These are phyloP conservation scores for Xanthoparmelia taractica DNA, from an alignment of 495 filamentous ascomycete species.

Conservation along the genomic window DNA sequence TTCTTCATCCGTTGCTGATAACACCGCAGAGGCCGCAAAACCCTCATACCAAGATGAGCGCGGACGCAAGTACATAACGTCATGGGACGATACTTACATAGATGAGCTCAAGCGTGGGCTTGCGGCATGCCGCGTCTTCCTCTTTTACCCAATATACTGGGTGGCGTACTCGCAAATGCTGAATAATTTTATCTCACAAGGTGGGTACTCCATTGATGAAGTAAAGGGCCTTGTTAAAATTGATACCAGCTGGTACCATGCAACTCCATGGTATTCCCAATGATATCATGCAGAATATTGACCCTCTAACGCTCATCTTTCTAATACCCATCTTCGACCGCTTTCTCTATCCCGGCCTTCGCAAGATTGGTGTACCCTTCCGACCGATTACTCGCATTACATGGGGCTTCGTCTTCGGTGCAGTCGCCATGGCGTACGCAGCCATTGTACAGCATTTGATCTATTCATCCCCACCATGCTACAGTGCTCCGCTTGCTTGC, in stretches of 20 bases:
- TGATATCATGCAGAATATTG: constrained; percentile 70
- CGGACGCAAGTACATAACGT: constrained; percentile 33
- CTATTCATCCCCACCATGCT: constrained; percentile 56
- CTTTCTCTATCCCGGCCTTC: constrained; percentile 59
- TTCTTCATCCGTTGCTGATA: constrained; percentile 19
- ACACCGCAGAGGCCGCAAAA: constrained; percentile 45
- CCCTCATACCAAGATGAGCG: constrained; percentile 47
- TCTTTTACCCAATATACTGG: constrained; percentile 55
- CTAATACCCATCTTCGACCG: constrained; percentile 69
- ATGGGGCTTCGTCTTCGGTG: constrained; percentile 54
- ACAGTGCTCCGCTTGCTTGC: constrained; percentile 45
- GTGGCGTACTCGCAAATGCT: constrained; percentile 30
- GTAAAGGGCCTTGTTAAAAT: neutral
- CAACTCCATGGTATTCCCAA: constrained; percentile 63
- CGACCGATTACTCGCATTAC: constrained; percentile 70
- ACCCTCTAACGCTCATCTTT: constrained; percentile 69
- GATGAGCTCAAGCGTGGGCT: constrained; percentile 55
- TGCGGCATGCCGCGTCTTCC: constrained; percentile 53
- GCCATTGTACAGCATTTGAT: constrained; percentile 62
- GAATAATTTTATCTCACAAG: constrained; percentile 48
- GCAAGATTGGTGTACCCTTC: constrained; percentile 55
- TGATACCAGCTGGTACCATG: constrained; percentile 66
- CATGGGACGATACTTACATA: constrained; percentile 57
- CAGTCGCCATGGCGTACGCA: constrained; percentile 57
- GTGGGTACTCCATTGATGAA: neutral